A percentile compares a stretch with the other conserved stretches of the same genome.
Evolutionary conservation across 2,329 filamentous ascomycete genomes (phyloP).

Genomic region (Plectosphaerella sp.): DNA sequence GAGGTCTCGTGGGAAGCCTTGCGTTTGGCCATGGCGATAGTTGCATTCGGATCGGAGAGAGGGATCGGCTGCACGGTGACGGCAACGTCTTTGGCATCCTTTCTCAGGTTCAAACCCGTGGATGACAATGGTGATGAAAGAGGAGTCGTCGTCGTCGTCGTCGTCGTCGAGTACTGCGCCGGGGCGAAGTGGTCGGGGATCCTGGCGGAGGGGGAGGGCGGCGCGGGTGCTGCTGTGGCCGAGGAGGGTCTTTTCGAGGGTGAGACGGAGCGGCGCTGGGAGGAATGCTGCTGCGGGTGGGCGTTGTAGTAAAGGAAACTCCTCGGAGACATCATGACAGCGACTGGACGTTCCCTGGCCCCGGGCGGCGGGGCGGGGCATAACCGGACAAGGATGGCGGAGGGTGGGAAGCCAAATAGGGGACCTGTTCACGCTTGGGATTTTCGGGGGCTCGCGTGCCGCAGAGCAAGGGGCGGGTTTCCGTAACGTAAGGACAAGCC

Average conservation of each 20-base stretch:
- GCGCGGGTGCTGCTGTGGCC: slow-evolving; percentile 1
- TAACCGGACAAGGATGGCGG: slow-evolving; percentile 4
- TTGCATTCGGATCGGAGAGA: slow-evolving; percentile 6
- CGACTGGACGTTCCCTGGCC: slow-evolving; percentile 12
- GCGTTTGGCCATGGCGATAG: slow-evolving; percentile 13
- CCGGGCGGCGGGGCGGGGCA: slow-evolving; percentile 13
- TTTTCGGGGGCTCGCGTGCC: neutral
- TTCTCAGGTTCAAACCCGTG: slow-evolving; percentile 11
- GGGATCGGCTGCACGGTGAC: slow-evolving; percentile 12
- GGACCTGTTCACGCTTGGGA: neutral
- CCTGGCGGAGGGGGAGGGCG: slow-evolving; percentile 1
- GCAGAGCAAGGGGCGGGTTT: neutral
- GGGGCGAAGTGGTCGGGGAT: neutral
- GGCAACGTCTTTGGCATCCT: slow-evolving; percentile 14
- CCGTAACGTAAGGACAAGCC: neutral
- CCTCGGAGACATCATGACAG: slow-evolving; percentile 14
- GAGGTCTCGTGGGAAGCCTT: slow-evolving; percentile 13
- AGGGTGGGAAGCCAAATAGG: neutral
- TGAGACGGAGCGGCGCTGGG: neutral
- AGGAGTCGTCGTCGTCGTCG: too few relatives aligned
- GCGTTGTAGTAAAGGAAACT: slow-evolving; percentile 16
- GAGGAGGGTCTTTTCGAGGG: slow-evolving; percentile 2
- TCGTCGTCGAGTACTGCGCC: neutral
- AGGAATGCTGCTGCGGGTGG: slow-evolving; percentile 8
- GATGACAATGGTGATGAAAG: slow-evolving; percentile 5